Evolutionary conservation across 371 early-diverging fungal genomes (phyloP), one percentile per base, ranked within the genome.

Genomic region (Mortierella sp.): DNA sequence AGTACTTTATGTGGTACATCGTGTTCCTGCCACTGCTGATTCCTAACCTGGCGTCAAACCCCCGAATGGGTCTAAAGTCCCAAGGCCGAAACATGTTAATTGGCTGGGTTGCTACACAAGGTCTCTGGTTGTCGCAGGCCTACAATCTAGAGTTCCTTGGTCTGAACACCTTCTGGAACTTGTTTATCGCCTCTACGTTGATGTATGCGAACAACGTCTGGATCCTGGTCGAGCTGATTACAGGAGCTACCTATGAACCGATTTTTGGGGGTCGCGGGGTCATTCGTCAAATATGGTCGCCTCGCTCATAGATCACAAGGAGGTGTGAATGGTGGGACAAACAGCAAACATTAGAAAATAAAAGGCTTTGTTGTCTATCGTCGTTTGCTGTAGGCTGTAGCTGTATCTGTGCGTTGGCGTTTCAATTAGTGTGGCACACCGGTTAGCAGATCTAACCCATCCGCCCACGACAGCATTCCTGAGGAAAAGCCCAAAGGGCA

Each of bases 1-100:
- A 96, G 97, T 99, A 99, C 80, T 99, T 99, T 81, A 97, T 99
- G 97, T 99, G 99, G 99, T 99, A 98, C 86, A 91, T 98, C 10
- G 96, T 96, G 87, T 92, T 98, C 28, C 88, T 98, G 21, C 99
- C 99, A 24, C 82, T 98, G 26, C 89, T 98, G 16, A 88, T 97
- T 77, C 97, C 97, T 1, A 92, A 89, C 34, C 92, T 93, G 31
- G 86, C 84, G 8, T 88, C 95, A 5, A 89, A 81, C 47, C 85
- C 85, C 42, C 85, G 82, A 0, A 48, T 85, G 76, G 31, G 82
- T 80, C 52, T 88, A 90, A 26, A 76, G 88, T 91, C 92, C 86
- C 92, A 90, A 72, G 96, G 96, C 0, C 34, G 93, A 6, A 75
- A 82, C 21, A 80, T 97, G 68, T 73, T 97, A 1, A 77, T 89